Conservation (phyloP, 257 asterid species). For the Agastache rugosa region DNA sequence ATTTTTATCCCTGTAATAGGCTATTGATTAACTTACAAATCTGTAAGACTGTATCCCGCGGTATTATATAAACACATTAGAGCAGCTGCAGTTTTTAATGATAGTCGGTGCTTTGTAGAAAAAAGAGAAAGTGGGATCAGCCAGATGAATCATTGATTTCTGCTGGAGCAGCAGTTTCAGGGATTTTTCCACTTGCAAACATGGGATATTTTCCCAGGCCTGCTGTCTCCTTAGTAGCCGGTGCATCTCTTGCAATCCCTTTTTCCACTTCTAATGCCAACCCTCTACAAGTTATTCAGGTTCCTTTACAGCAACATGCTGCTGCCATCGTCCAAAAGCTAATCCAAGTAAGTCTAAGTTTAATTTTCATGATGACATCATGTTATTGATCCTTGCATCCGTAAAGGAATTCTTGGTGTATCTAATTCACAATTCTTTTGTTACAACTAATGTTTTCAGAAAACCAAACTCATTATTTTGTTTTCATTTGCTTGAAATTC, state of each 20-base stretch:
- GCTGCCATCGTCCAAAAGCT: conserved; percentile 75
- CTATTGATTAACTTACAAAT: conserved; percentile 2
- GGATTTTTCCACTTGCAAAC: conserved; percentile 57
- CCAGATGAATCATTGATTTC: conserved; percentile 79
- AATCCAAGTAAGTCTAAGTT: conserved; percentile 54
- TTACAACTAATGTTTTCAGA: background rate
- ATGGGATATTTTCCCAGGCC: conserved; percentile 63
- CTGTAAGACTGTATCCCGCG: conserved; percentile 10
- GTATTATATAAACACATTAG: background rate
- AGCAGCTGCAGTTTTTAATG: conserved; percentile 32
- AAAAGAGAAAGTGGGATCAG: conserved; percentile 97
- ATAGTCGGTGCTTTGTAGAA: conserved; percentile 49
- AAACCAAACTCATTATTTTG: conserved; percentile 21
- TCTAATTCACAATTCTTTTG: background rate
- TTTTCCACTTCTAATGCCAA: conserved; percentile 48
- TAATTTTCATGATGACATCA: background rate
- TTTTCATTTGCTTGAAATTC: conserved; percentile 14
- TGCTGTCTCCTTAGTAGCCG: conserved; percentile 49
- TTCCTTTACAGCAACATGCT: conserved; percentile 77
- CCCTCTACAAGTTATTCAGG: conserved; percentile 47
- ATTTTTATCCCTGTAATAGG: background rate
- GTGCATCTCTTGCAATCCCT: conserved; percentile 56
- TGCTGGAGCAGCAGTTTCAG: conserved; percentile 60
- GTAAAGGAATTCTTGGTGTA: background rate
- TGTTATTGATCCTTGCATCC: conserved; percentile 25